Evolutionary conservation across 345 rosid genomes (phyloP), one percentile per base, ranked within the genome.

Genomic region (Eucalyptus rudis): DNA sequence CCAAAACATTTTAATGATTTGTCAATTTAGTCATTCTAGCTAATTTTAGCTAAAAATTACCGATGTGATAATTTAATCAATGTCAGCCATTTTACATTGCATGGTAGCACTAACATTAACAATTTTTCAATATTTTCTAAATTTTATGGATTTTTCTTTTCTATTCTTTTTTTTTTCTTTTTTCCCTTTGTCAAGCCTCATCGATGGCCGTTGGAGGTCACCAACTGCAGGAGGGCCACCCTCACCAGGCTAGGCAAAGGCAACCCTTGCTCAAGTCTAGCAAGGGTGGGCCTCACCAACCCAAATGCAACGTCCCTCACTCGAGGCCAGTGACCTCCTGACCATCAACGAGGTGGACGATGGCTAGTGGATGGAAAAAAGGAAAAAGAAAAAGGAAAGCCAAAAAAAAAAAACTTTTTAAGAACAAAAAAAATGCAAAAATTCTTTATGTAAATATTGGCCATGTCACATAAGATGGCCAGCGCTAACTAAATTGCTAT

Each of bases 381-480:
- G 0, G 27, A 56, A 2, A 8, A 56, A 54, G 27, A 5, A 54
- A 54, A 56, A 56, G 9, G 6, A 8, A 56, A 56, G 12, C 5
- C 1, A 0, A 56, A 22, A 56, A 16, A 43, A 43, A 56, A 24
- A 1, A 56, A 22, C 5, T 8, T 20, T 8, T 1, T 2, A 4
- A 56, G 25, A 56, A 20, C 5, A 22, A 56, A 56, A 9, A 2
- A 54, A 8, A 22, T 56, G 9, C 0, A 56, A 22, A 56, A 56
- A 56, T 56, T 56, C 22, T 56, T 22, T 56, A 56, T 27, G 0
- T 56, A 3, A 22, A 56, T 56, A 0, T 9, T 22, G 3, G 1
- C 3, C 3, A 56, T 56, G 2, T 0, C 59, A 56, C 59, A 8
- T 56, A 22, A 0, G 27, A 56, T 0, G 0, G 0, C 5, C 3